phyloP scores from a whole-genome alignment of 1,139 yeast genomes.

The Candida glucosophila region DNA sequence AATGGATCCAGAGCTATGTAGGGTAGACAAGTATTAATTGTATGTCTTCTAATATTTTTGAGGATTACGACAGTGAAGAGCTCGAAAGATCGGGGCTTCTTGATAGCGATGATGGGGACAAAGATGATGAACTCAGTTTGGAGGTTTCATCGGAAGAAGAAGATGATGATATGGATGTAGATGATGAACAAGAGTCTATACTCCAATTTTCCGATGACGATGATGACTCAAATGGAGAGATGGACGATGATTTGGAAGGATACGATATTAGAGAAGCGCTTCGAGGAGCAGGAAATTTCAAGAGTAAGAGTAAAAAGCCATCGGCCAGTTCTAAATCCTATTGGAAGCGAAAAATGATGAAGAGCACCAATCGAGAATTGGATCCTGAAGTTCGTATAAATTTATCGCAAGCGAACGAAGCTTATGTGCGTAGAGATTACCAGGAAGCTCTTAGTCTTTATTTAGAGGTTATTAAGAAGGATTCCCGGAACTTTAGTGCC shows the following conservation, averaged over 20 bases:
- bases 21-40: conserved; percentile 1
- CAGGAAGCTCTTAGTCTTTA: conserved; percentile 60
- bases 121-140: conserved; percentile 6
- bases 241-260: conserved; percentile 36
- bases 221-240: conserved; percentile 10
- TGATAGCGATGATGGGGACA: conserved; percentile 1
- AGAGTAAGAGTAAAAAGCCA: conserved; percentile 33
- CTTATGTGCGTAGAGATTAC: conserved; percentile 60
- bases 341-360: conserved; percentile 25
- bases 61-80: conserved; percentile 6
- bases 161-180: conserved; percentile 7
- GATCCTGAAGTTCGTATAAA: conserved; percentile 65
- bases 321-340: conserved; percentile 22
- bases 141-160: conserved; percentile 9
- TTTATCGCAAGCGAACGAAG: conserved; percentile 69
- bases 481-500: conserved; percentile 73
- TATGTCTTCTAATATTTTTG: conserved; percentile 11
- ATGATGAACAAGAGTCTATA: conserved; percentile 7
- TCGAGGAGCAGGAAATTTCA: conserved; percentile 54
- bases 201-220: conserved; percentile 16
- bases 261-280: conserved; percentile 52
- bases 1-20: background rate
- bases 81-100: conserved; percentile 1
- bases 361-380: conserved; percentile 35
- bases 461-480: conserved; percentile 67